Base-by-base conservation (phyloP, 2,329 filamentous ascomycete genomes). In the Penicillium psychrosexuale region DNA sequence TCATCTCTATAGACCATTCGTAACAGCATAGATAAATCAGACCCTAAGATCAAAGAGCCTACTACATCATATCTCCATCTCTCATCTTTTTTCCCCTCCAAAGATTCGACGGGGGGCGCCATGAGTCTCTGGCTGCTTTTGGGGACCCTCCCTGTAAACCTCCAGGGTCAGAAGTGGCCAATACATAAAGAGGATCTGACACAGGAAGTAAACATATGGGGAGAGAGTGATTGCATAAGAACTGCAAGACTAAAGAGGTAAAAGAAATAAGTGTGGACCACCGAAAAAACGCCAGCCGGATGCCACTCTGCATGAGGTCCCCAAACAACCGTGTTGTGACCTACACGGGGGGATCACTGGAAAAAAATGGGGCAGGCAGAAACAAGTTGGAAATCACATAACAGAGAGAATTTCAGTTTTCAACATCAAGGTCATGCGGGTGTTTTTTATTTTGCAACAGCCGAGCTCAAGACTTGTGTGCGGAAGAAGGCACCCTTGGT, bases 401-500 rank as follows among this genome's bases (percentile, higher is more conserved):
- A 66, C 57, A 64, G 66, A 67, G 62, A 69, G 58, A 61, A 68
- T 57, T 55, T 62, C 55, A 62, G 61, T 63, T 61, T 61, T 61
- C 58, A 59, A 60, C 61, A 64, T 62, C 60, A 65, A 56, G 33
- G 56, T 65, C 63, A 62, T 62, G 22, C 22, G 22, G 52, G 59
- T 47, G 56, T 60, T 53, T 53, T 72, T 75, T 53, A 80, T 73
- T 80, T 80, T 51, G 78, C 78, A 66, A 80, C 78, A 57, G 78
- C 78, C 56, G 78, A 73, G 66, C 77, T 96, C 66, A 99, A 82
- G 48, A 99, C 94, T 75, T 97, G 94, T 62, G 94, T 99, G 72
- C 94, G 82, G 85, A 99, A 99, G 84, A 97, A 97, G 55, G 91
- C 92, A 62, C 94, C 94, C 85, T 97, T 97, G 56, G 94, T 99